Evolutionary conservation across 2,329 filamentous ascomycete species (phyloP), one percentile per base, ranked within the genome.

Genomic region (Aspergillus spinulosporus): DNA sequence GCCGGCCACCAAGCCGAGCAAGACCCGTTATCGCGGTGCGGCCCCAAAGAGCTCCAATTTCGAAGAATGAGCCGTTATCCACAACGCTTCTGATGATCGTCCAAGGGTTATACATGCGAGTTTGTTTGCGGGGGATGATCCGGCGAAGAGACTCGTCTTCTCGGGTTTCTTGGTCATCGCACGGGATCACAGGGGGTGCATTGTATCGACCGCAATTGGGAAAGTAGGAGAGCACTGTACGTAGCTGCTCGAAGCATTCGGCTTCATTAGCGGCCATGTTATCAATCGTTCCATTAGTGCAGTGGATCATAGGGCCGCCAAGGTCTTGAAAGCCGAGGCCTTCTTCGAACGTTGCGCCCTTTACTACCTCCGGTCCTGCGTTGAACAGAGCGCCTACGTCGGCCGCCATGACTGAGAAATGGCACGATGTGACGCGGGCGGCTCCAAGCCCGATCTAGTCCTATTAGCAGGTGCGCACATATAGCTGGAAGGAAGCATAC

Each of bases 341-440:
- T 71, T 87, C 85, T 65, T 87, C 84, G 60, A 86, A 87, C 0
- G 84, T 88, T 1, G 85, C 85, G 5, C 79, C 75, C 48, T 82
- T 81, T 14, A 87, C 85, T 0, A 87, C 84, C 58, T 82, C 81
- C 0, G 84, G 84, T 0, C 85, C 85, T 5, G 85, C 85, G 64
- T 87, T 87, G 65, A 88, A 86, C 26, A 87, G 64, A 0, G 78
- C 77, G 0, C 84, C 85, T 1, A 88, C 76, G 65, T 87, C 83
- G 3, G 74, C 83, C 2, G 84, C 84, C 84, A 87, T 87, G 34
- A 87, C 84, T 1, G 80, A 84, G 64, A 87, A 88, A 65, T 87
- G 85, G 45, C 83, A 86, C 1, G 79, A 77, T 1, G 84, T 82
- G 0, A 86, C 83, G 40, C 84, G 73, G 1, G 84, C 84, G 2